Base-by-base conservation (phyloP, 1,139 yeast species). In the Blastobotrys aristatus region DNA sequence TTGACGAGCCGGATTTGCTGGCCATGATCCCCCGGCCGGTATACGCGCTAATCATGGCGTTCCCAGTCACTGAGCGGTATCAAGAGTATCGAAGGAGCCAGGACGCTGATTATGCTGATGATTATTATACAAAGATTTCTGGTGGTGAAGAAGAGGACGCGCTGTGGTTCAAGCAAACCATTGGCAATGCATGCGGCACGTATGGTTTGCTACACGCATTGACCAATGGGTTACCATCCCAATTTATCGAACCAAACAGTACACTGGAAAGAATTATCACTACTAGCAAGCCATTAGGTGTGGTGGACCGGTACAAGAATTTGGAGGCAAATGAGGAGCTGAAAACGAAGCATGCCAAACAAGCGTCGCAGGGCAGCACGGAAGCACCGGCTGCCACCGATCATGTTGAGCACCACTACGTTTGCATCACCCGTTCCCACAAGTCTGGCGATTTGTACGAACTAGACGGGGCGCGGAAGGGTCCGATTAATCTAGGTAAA, bases 171-270 rank as follows among this genome's bases (percentile, higher is more conserved):
- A 80, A 79, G 53, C 98, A 92, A 60, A 82, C 92, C 1, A 80
- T 92, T 33, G 79, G 80, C 52, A 92, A 92, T 64, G 95, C 96
- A 0, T 92, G 98, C 68, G 98, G 98, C 4, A 76, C 94, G 41
- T 88, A 85, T 66, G 98, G 96, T 0, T 67, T 92, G 43, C 68
- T 92, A 27, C 97, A 92, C 60, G 73, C 86, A 0, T 66, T 88
- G 34, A 67, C 82, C 26, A 92, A 92, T 62, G 69, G 84, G 66
- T 51, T 72, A 65, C 53, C 75, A 64, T 50, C 61, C 60, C 37
- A 72, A 66, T 49, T 65, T 61, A 60, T 68, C 35, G 54, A 49
- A 13, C 47, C 59, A 0, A 65, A 55, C 22, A 65, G 73, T 2
- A 53, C 57, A n/a, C 57, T 72, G 24, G 57, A 60, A 7, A 49